These are phyloP conservation scores for Achaetomium macrosporum DNA, from an alignment of 2,329 filamentous ascomycete genomes.

Conservation along the genomic window DNA sequence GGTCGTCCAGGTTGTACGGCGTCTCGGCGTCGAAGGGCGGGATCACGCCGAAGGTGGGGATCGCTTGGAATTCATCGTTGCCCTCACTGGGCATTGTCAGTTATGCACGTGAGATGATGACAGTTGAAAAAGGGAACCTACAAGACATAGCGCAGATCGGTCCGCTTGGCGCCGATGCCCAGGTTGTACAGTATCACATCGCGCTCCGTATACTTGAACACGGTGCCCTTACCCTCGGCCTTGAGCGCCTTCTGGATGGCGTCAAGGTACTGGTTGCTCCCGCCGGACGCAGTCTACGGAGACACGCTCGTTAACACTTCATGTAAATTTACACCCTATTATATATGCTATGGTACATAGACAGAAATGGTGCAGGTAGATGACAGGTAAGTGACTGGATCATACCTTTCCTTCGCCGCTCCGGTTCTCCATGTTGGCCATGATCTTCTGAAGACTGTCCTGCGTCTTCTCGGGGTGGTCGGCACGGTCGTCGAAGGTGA, in stretches of 20 bases:
- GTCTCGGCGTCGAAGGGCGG: constrained; percentile 82
- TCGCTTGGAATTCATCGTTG: constrained; percentile 82
- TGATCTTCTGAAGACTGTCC: constrained; percentile 69
- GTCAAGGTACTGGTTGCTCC: constrained; percentile 56
- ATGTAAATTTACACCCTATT: constrained; percentile 24
- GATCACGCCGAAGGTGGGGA: constrained; percentile 94
- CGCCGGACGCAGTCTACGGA: constrained; percentile 23
- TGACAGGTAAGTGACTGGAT: constrained; percentile 26
- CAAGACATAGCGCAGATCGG: constrained; percentile 80
- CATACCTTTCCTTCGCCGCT: constrained; percentile 56
- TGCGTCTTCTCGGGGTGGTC: constrained; percentile 78
- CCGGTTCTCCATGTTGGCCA: constrained; percentile 80
- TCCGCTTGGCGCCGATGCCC: constrained; percentile 85
- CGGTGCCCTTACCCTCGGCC: constrained; percentile 62
- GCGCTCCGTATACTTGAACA: constrained; percentile 77
- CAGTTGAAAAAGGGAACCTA: constrained; percentile 23
- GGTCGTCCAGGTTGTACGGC: constrained; percentile 72
- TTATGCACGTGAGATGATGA: not conserved
- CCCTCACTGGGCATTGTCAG: constrained; percentile 54
- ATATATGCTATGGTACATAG: constrained; percentile 21
- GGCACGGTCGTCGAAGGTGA: constrained; percentile 78
- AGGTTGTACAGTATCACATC: constrained; percentile 96
- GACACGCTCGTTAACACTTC: constrained; percentile 21
- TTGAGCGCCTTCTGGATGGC: constrained; percentile 73
- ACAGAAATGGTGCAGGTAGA: constrained; percentile 14